phyloP scores from a whole-genome alignment of 495 filamentous ascomycete genomes.

The Extremus antarcticus region DNA sequence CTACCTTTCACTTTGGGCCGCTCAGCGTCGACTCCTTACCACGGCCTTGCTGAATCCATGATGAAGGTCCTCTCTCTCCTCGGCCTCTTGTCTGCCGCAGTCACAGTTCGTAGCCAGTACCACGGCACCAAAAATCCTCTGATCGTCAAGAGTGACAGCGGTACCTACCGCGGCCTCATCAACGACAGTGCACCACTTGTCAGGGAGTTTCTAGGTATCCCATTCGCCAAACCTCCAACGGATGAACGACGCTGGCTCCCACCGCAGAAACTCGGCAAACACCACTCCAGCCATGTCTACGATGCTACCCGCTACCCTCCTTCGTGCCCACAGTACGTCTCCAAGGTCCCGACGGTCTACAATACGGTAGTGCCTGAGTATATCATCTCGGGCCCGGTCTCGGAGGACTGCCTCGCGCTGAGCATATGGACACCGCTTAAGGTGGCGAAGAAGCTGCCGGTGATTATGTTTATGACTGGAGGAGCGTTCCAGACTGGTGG shows the following conservation, averaged over 20 bases:
- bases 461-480: slow-evolving; percentile 39
- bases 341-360: not conserved
- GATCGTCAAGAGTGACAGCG: slow-evolving; percentile 4
- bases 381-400: not conserved
- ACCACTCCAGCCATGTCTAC: slow-evolving; percentile 4
- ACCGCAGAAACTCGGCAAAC: slow-evolving; percentile 21
- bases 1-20: too few relatives aligned
- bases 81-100: too few relatives aligned
- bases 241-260: slow-evolving; percentile 34
- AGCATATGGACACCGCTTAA: slow-evolving; percentile 41
- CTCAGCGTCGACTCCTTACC: too few relatives aligned
- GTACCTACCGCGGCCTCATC: slow-evolving; percentile 27
- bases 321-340: slow-evolving; percentile 14
- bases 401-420: slow-evolving; percentile 45
- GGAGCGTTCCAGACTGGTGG: slow-evolving; percentile 37
- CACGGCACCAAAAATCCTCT: not conserved
- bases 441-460: slow-evolving; percentile 28
- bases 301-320: slow-evolving; percentile 19
- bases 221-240: slow-evolving; percentile 35
- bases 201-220: slow-evolving; percentile 38
- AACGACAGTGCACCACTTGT: slow-evolving; percentile 30
- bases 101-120: too few relatives aligned
- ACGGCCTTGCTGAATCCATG: too few relatives aligned
- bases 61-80: too few relatives aligned
- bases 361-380: not conserved